Base-by-base conservation (phyloP, 495 filamentous ascomycete species). In the Annulohypoxylon stygium region DNA sequence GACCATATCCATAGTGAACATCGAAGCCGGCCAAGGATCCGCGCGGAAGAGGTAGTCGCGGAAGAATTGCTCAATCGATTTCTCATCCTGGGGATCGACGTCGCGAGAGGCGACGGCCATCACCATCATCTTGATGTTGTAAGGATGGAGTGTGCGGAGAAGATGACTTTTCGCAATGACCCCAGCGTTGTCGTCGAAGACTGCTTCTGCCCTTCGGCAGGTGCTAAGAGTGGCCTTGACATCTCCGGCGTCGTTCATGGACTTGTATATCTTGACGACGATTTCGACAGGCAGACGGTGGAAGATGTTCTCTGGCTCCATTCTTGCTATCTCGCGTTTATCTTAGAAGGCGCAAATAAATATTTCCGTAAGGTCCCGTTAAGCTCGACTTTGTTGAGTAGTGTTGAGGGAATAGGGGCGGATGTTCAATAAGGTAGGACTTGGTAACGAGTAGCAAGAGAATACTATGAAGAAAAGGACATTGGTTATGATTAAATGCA, bases 81-180 rank as follows among this genome's bases (percentile, higher is more conserved):
- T 0, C 0, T 12, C 16, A 14, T 58, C 26, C 9, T 33, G 0
- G 0, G 41, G 39, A 8, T 41, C 18, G 12, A 63, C 60, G 12
- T 20, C 14, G 6, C 25, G 37, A 0, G 67, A 63, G 9, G 67
- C 67, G 11, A 41, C 18, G 37, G 67, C 51, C 67, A 70, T 65
- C 7, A 65, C 26, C 14, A 16, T 33, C 20, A 64, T 30, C 20
- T 50, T 64, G 34, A 39, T 7, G 23, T 60, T 41, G 26, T 16
- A 16, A 43, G 36, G 20, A 23, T 20, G 10, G 36, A 60, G 11
- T 0, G 3, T 43, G 18, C 37, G 16, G 0, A 43, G 20, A 14
- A 41, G 39, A 36, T 41, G n/a, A 2, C 3, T 12, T 20, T 60
- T 60, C 26, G 57, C 36, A 16, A 60, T 60, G n/a, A 14, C 20